Base-by-base conservation (phyloP, 2,329 filamentous ascomycete species). In the Paecilomyces niveus region DNA sequence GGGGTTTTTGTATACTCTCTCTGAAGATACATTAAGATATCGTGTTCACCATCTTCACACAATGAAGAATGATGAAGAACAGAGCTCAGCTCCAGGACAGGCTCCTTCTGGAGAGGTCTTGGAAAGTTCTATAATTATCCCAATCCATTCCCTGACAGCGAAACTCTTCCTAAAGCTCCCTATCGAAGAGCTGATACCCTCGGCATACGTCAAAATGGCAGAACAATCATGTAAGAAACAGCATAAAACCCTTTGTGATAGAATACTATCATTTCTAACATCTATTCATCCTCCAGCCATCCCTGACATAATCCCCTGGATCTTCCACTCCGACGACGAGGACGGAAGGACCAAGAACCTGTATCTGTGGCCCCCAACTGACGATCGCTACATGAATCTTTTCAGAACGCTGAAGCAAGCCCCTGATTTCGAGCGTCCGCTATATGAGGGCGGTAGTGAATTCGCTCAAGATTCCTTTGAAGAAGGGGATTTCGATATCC, bases 391-490 rank as follows among this genome's bases (percentile, higher is more conserved):
- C 53, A 61, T 63, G 7, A 64, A 61, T 2, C 62, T 70, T 1
- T 71, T 66, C 59, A 61, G 60, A 49, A 63, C 63, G 1, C 64
- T 71, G 3, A 50, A 54, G 10, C 65, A 67, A 45, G 63, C 62
- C 1, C 68, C 68, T 0, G 7, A 15, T 3, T 67, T 68, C 29
- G 15, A 26, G 8, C 59, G 58, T 3, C 62, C 63, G 0, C 24
- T 69, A 7, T 70, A 67, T 15, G 62, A 65, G 45, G 58, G 64
- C 26, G 62, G 61, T 1, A 26, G 21, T 18, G 22, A 22, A 8
- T 31, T 26, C 10, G 21, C 18, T 18, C 13, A 45, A n/a, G n/a
- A 18, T 9, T 8, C 15, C 3, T 18, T 45, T n/a, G 15, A n/a
- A 5, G 39, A 45, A 18, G 39, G 21, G 4, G 7, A 18, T 9